Evolutionary conservation across 495 filamentous ascomycete genomes (phyloP), one percentile per base, ranked within the genome.

Genomic region (Durotheca rogersii): DNA sequence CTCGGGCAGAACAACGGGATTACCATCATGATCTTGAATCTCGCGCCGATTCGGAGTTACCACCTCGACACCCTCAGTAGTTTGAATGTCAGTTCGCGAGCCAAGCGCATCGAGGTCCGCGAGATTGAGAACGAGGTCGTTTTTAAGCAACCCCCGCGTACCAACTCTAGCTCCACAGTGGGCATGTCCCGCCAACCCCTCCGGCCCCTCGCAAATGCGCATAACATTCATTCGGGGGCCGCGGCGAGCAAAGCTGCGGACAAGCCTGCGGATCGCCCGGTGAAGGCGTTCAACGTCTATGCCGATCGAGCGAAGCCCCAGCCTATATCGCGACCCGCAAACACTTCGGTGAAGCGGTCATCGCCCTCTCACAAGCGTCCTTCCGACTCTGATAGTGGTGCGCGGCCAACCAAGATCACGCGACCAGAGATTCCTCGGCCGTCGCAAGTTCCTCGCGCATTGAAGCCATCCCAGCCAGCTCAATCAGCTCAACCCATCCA

Each of bases 21-120:
- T 33, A 96, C 91, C 0, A 76, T 97, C 47, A 98, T 98, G 93
- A 93, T 98, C 46, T 76, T 98, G 29, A 98, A 96, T 62, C 79
- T 97, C 0, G 91, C 93, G 0, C 90, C 87, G 4, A 76, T 87
- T 39, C 83, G 82, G 55, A 89, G 85, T 47, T 97, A 94, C 59
- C 93, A 98, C 56, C 74, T 96, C 37, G 93, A 98, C 66, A 96
- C 93, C 0, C 76, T 98, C 4, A 92, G 87, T 66, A 94, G 89
- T 46, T 75, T 98, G 31, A 96, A 94, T 60, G 93, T 98, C 52
- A 92, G 91, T 58, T 96, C 93, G 36, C 79, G 93, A 16, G 95
- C 93, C 23, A 96, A 96, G 74, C 90, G 94, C 63, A 96, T 98
- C 51, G 92, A 98, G 66, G 84, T 96, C 6, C 83, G 88, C 46